Base-by-base conservation (phyloP, 179 eudicot species). In the Actinidia polygama region DNA sequence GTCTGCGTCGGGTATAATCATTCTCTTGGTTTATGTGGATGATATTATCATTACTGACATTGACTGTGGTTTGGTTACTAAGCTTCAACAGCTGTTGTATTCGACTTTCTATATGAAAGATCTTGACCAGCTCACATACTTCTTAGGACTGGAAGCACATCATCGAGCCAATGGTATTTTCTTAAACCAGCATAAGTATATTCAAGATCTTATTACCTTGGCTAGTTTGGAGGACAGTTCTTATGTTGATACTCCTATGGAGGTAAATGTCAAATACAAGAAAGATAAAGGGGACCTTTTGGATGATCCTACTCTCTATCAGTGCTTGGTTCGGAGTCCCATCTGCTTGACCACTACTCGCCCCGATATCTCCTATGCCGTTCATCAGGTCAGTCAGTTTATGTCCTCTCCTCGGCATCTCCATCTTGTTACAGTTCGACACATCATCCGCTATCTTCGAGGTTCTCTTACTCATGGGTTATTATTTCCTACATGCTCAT, bases 41-140 rank as follows among this genome's bases (percentile, higher is more conserved):
- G n/a, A n/a, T n/a, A 1, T 55, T 10, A 14, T 55, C 15, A 55
- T 55, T 18, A 44, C 50, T 10, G 75, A 21, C n/a, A 30, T 7
- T 50, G 14, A 47, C 24, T 8, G 7, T 0, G 69, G 9, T 4
- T 36, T 3, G 3, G 24, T 64, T 23, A 11, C 11, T 36, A n/a
- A 47, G 0, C 57, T 78, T 62, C 36, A 78, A 36, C 3, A 7
- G 1, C 15, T 8, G 0, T 51, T 78, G 5, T 23, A 63, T 18
- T 7, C 5, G 6, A 14, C 68, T 30, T 77, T 77, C 40, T 54
- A 61, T 61, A 77, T 77, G 80, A 77, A 77, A 49, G 80, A 77
- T 61, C 24, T 77, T 12, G 55, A 26, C 79, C 24, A 1, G 1
- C 24, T 21, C n/a, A n/a, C n/a, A n/a, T n/a, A n/a, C n/a, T n/a